A percentile compares a stretch with the other conserved stretches of the same genome.
Conservation (phyloP, 345 rosid genomes). For the Hibiscus trionum region DNA sequence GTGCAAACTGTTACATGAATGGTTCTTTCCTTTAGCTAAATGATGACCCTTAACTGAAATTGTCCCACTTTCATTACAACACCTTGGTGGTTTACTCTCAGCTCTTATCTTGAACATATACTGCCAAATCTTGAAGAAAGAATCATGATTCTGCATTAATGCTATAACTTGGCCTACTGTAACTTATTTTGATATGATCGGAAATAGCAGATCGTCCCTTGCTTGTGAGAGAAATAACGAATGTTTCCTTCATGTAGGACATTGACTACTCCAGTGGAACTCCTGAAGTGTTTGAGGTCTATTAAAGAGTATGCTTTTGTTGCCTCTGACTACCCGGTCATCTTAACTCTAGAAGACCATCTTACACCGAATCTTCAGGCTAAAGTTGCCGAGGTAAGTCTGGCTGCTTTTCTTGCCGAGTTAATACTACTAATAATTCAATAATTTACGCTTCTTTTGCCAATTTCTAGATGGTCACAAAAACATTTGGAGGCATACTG, state of each 20-base stretch:
- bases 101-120: not conserved
- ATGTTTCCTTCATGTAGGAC: conserved; percentile 48
- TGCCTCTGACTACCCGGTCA: conserved; percentile 78
- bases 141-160: too few species aligned
- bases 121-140: too few species aligned
- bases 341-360: conserved; percentile 95
- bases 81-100: too few species aligned
- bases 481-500: conserved; percentile 77
- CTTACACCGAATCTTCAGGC: conserved; percentile 79
- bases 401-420: not conserved
- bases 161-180: not conserved
- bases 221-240: too few species aligned
- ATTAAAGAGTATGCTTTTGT: conserved; percentile 71
- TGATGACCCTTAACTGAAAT: not conserved
- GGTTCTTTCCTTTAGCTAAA: not conserved
- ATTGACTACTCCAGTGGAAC: conserved; percentile 75
- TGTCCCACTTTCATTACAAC: too few species aligned
- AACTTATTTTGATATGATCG: too few species aligned
- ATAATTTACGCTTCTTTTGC: conserved; percentile 14
- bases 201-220: too few species aligned
- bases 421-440: conserved; percentile 1
- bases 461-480: conserved; percentile 61
- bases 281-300: conserved; percentile 60
- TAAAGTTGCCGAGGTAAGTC: conserved; percentile 73
- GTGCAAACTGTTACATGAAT: not conserved